These are phyloP conservation scores for Theileria annulata DNA, from an alignment of 169 alveolate species.

Conservation along the genomic window DNA sequence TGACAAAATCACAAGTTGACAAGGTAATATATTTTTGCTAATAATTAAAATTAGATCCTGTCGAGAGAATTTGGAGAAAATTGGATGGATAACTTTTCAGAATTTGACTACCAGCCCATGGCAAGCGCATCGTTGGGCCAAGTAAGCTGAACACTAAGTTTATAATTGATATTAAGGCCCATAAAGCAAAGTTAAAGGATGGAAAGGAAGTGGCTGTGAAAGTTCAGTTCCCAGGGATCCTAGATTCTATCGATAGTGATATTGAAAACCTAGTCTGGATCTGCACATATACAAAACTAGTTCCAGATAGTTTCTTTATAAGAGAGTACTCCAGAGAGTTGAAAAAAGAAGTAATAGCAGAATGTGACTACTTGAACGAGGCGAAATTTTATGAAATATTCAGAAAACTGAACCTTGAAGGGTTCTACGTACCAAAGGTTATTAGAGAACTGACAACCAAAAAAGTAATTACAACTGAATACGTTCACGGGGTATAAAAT, in stretches of 20 bases:
- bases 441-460: constrained; percentile 67
- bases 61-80: constrained; percentile 81
- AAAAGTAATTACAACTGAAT: constrained; percentile 69
- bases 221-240: constrained; percentile 77
- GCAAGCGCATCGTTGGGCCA: constrained; percentile 86
- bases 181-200: constrained; percentile 64
- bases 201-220: constrained; percentile 72
- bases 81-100: constrained; percentile 81
- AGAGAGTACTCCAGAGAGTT: constrained; percentile 69
- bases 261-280: constrained; percentile 68
- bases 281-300: constrained; percentile 66
- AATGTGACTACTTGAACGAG: constrained; percentile 78
- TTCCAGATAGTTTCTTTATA: constrained; percentile 70
- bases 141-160: constrained; percentile 1
- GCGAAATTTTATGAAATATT: constrained; percentile 75
- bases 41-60: constrained; percentile 65
- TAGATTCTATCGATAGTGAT: constrained; percentile 78
- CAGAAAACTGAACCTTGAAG: constrained; percentile 68
- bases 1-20: constrained; percentile 84
- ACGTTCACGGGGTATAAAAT: constrained; percentile 66
- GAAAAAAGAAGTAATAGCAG: constrained; percentile 71
- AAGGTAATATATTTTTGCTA: background rate
- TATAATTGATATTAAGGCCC: constrained; percentile 52
- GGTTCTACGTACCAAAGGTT: constrained; percentile 73
- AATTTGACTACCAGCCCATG: constrained; percentile 73